These are phyloP conservation scores for Platanthera zijinensis DNA, from an alignment of 106 monocot species.

Conservation along the genomic window DNA sequence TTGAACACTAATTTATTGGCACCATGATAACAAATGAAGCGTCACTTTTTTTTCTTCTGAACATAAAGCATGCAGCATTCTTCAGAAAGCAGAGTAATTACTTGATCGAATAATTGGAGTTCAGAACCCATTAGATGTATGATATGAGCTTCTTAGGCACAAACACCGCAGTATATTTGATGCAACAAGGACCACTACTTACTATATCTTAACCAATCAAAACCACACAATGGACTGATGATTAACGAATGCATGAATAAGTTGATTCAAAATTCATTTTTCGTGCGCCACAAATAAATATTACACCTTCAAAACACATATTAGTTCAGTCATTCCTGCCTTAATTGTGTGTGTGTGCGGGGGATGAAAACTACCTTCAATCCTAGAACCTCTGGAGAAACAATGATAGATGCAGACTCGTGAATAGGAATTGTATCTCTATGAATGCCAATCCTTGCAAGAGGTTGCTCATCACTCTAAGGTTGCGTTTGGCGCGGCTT, in stretches of 20 bases:
- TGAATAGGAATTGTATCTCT: conserved; percentile 32
- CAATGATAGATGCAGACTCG: conserved; percentile 40
- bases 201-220: no score
- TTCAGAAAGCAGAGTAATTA: neutral
- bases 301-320: neutral
- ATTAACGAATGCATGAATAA: no score
- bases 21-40: no score
- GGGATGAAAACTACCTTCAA: conserved; percentile 32
- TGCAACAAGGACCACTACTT: no score
- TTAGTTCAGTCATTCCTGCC: neutral
- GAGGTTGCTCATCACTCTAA: conserved; percentile 48
- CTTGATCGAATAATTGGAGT: neutral
- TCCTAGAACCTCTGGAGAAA: conserved; percentile 57
- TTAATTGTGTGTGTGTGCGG: neutral
- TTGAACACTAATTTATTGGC: no score
- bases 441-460: conserved; percentile 60
- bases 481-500: no score
- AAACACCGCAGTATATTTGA: no score
- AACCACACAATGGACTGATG: no score
- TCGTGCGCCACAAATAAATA: neutral
- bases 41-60: no score
- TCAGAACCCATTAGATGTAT: neutral
- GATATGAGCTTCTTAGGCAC: neutral
- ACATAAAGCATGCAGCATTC: neutral
- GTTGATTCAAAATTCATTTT: neutral